Percentiles rank a stretch among this genome's conserved stretches.
phyloP scores from a whole-genome alignment of 805 yeast genomes.

The Phaffomyces thermotolerans region DNA sequence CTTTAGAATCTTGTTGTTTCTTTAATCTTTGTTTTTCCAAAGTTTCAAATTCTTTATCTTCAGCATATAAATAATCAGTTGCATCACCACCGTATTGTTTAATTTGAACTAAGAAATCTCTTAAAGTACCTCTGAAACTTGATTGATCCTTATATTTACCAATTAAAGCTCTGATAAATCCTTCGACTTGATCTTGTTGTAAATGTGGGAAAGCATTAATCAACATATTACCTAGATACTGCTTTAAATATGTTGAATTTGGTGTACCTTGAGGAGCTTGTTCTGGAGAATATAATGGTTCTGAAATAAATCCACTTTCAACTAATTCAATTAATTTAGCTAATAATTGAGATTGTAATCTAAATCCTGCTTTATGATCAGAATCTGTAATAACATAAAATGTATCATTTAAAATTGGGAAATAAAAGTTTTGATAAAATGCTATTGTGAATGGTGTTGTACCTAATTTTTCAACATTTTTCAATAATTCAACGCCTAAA shows the following conservation, averaged over 20 bases:
- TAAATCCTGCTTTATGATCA: conserved; percentile 96
- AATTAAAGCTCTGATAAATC: conserved; percentile 72
- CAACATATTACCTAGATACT: conserved; percentile 75
- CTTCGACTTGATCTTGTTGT: conserved; percentile 72
- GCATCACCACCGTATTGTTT: conserved; percentile 94
- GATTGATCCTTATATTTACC: conserved; percentile 63
- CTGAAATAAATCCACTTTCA: conserved; percentile 63
- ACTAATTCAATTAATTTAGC: conserved; percentile 80
- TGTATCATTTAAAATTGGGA: conserved; percentile 84
- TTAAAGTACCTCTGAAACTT: conserved; percentile 74
- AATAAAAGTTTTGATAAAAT: conserved; percentile 82
- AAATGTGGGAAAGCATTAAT: conserved; percentile 89
- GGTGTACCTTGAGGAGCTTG: conserved; percentile 83
- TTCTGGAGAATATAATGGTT: conserved; percentile 73
- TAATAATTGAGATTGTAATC: conserved; percentile 76
- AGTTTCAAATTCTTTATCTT: conserved; percentile 77
- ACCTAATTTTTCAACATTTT: conserved; percentile 76
- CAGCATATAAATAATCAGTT: conserved; percentile 90
- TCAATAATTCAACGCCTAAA: conserved; percentile 73
- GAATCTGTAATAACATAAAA: conserved; percentile 92
- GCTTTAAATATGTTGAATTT: conserved; percentile 70
- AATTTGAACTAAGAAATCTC: conserved; percentile 95
- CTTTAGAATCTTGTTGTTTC: conserved; percentile 73
- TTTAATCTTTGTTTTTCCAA: conserved; percentile 62
- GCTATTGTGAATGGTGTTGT: conserved; percentile 66